A percentile compares a stretch with the other conserved stretches of the same genome.
phyloP scores from a whole-genome alignment of 306 rosid species.

The Cyamopsis tetragonoloba region DNA sequence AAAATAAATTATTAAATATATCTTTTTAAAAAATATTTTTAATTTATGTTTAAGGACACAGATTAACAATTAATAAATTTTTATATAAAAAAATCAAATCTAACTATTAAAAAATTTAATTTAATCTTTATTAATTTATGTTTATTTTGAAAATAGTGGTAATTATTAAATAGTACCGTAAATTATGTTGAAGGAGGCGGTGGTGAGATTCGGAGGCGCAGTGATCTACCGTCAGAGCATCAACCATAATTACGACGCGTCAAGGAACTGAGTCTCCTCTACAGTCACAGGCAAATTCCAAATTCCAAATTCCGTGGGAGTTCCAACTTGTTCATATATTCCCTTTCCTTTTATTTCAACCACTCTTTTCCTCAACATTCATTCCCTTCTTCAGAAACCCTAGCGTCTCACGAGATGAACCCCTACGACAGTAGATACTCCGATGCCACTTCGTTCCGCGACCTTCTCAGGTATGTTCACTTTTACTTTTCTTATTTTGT shows the following conservation, averaged over 20 bases:
- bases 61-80: too few relatives aligned
- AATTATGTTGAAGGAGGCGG: slow-evolving; percentile 3
- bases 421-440: slow-evolving; percentile 56
- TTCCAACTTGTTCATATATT: not conserved
- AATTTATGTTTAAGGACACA: too few relatives aligned
- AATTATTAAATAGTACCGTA: too few relatives aligned
- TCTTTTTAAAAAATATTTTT: too few relatives aligned
- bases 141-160: too few relatives aligned
- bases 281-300: not conserved
- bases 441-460: slow-evolving; percentile 69
- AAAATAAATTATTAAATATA: too few relatives aligned
- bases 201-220: not conserved
- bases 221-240: not conserved
- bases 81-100: too few relatives aligned
- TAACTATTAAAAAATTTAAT: too few relatives aligned
- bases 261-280: not conserved
- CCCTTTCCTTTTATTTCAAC: not conserved
- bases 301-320: not conserved
- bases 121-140: too few relatives aligned
- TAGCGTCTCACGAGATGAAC: slow-evolving; percentile 44
- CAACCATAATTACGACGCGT: not conserved
- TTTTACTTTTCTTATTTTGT: not conserved
- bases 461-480: slow-evolving; percentile 62
- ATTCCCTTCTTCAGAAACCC: slow-evolving; percentile 19
- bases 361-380: not conserved